A percentile compares a stretch with the other conserved stretches of the same genome.
Conservation (phyloP, 306 rosid species). For the Adenanthera pavonina region DNA sequence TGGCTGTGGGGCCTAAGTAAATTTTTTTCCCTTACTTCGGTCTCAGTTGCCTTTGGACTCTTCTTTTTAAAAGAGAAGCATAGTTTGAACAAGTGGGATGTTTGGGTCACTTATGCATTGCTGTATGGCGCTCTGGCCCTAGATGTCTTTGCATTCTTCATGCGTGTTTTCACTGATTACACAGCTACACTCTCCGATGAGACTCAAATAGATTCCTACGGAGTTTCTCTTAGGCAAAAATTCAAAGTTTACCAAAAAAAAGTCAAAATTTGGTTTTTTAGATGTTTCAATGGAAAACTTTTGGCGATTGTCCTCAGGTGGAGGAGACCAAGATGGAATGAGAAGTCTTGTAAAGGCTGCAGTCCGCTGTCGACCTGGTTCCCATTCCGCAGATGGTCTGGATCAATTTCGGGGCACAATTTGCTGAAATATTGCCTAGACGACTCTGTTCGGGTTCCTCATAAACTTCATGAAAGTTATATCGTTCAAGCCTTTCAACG, state of each 20-base stretch:
- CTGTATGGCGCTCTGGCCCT: neutral
- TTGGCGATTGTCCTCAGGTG: neutral
- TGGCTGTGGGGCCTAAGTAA: too few relatives aligned
- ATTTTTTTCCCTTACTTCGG: neutral
- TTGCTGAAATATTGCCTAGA: too few relatives aligned
- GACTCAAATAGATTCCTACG: neutral
- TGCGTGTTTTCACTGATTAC: neutral
- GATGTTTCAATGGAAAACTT: neutral
- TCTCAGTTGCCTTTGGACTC: neutral
- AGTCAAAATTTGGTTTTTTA: neutral
- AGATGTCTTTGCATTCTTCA: neutral
- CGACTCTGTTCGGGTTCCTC: too few relatives aligned
- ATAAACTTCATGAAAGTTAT: too few relatives aligned
- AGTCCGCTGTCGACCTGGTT: too few relatives aligned
- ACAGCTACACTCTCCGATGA: neutral
- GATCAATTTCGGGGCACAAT: too few relatives aligned
- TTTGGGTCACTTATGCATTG: neutral
- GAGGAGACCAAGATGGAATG: neutral
- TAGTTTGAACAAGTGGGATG: neutral
- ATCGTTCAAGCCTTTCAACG: too few relatives aligned
- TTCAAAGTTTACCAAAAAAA: too few relatives aligned
- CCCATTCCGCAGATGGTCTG: too few relatives aligned
- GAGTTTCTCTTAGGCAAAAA: neutral
- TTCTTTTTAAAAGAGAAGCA: neutral
- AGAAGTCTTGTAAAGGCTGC: neutral